These are phyloP conservation scores for Pholiota adiposa DNA, from an alignment of 1,284 basidiomycete genomes.

Conservation along the genomic window DNA sequence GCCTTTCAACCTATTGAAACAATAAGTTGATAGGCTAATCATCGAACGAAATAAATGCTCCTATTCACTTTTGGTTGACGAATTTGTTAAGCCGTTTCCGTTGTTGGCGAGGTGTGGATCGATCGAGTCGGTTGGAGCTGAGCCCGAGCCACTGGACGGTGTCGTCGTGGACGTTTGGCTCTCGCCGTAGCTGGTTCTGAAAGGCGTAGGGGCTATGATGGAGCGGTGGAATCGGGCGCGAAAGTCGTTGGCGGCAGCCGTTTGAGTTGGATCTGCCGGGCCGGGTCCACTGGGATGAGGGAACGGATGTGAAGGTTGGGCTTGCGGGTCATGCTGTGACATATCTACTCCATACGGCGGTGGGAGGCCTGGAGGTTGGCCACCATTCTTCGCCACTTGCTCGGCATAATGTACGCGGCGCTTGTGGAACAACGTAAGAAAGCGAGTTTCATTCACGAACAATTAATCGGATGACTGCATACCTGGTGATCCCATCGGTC, in stretches of 20 bases:
- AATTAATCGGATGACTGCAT: conserved; percentile 25
- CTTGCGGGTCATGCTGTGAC: conserved; percentile 35
- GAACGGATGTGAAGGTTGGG: conserved; percentile 28
- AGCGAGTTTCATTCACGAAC: conserved; percentile 5
- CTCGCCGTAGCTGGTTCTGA: conserved; percentile 39
- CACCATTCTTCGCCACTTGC: conserved; percentile 49
- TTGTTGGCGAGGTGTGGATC: conserved; percentile 47
- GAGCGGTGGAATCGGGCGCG: conserved; percentile 72
- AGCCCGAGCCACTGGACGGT: conserved; percentile 41
- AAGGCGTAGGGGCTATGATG: conserved; percentile 67
- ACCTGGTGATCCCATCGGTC: conserved; percentile 83
- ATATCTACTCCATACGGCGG: conserved; percentile 38
- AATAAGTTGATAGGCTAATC: conserved; percentile 13
- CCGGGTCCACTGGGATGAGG: conserved; percentile 29
- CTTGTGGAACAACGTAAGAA: conserved; percentile 35
- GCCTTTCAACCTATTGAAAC: conserved; percentile 19
- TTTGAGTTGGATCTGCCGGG: conserved; percentile 28
- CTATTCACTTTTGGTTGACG: conserved; percentile 21
- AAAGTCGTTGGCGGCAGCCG: conserved; percentile 56
- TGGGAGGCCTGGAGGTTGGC: conserved; percentile 35
- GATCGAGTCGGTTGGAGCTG: conserved; percentile 39
- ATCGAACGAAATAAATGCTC: background rate
- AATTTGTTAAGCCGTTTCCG: conserved; percentile 6
- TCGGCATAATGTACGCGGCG: conserved; percentile 69
- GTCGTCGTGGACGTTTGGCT: conserved; percentile 38